Base-by-base conservation (phyloP, 176 grass and related monocot species). In the Oryza nivara region DNA sequence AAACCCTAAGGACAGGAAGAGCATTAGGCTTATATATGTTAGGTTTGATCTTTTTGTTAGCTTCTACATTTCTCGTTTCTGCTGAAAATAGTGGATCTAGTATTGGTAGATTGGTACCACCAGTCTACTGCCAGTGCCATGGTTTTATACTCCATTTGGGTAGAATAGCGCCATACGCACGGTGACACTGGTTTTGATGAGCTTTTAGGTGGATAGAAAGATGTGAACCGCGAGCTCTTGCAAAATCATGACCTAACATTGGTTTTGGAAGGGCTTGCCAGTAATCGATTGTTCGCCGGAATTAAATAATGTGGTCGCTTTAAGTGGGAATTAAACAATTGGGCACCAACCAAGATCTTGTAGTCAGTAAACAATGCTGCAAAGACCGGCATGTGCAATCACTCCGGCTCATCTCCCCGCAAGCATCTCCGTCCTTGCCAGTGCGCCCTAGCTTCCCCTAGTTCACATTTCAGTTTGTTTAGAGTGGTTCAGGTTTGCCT, bases 291-390 rank as follows among this genome's bases (percentile, higher is more conserved):
- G 80, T 83, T 76, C 82, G 65, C 26, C 67, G 23, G 34, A 83
- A 73, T 84, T 73, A 56, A 81, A 73, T 72, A 74, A 60, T 64
- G 23, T 17, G 48, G 69, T n/a, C 44, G 17, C 58, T 86, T 81
- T 78, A 88, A 85, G 82, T 79, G 56, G 60, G 17, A 47, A 73
- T 81, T 88, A 92, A 92, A 91, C 66, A 84, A 89, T 65, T 83
- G 70, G 56, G 52, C 94, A 75, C 74, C 67, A 74, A 71, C 73
- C 89, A 81, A 88, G 70, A 86, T 84, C 87, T 97, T 90, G 94
- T 80, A 60, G 30, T 74, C 70, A 86, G 87, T 90, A 90, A 97
- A 92, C 84, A 84, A 88, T 88, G 79, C 48, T 78, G 80, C 35
- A 51, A 87, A 51, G 65, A 32, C 30, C 83, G 49, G 20, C 80